Base-by-base conservation (phyloP, 805 yeast species). In the Starmerella bacillaris region DNA sequence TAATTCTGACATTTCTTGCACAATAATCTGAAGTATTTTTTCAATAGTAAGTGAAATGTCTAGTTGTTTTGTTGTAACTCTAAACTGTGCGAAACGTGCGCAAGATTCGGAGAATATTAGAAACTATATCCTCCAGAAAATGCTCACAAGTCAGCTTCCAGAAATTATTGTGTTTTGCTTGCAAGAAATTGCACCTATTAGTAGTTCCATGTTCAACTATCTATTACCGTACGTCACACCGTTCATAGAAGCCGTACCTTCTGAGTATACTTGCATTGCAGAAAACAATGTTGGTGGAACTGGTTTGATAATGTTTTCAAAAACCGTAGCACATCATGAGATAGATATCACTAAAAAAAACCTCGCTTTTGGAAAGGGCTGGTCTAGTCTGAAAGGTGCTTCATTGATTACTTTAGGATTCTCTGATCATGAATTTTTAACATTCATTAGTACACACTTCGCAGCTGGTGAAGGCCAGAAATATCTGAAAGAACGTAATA, bases 341-440 rank as follows among this genome's bases (percentile, higher is more conserved):
- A 22, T 35, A n/a, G 20, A 28, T 9, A 38, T 37, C 16, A 41
- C 46, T 4, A 14, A 4, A 17, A 12, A 18, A 19, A 37, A 45
- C 18, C 40, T 51, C 4, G 30, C 51, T 4, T 50, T 55, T 31
- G 94, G 94, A 2, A 50, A 59, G 36, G 60, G 64, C 5, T 59
- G 63, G 38, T 70, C 86, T 1, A 68, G 73, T 36, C 51, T 78
- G 47, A 84, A 84, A 52, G 94, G 93, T 1, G 84, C 72, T 0
- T 72, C 68, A 9, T 18, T 29, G 3, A 11, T 37, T 1, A 79
- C 75, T 0, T 33, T 75, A 1, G 57, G 84, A 29, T 46, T 78
- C n/a, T 42, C 42, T 1, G 60, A 58, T 36, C 47, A 48, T 2
- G 42, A 32, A 35, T 65, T 59, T 29, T 58, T 72, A 39, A 74